Percentiles rank a stretch among this genome's conserved stretches.
phyloP scores from a whole-genome alignment of 139 green algal species.

The Mychonastes homosphaera region DNA sequence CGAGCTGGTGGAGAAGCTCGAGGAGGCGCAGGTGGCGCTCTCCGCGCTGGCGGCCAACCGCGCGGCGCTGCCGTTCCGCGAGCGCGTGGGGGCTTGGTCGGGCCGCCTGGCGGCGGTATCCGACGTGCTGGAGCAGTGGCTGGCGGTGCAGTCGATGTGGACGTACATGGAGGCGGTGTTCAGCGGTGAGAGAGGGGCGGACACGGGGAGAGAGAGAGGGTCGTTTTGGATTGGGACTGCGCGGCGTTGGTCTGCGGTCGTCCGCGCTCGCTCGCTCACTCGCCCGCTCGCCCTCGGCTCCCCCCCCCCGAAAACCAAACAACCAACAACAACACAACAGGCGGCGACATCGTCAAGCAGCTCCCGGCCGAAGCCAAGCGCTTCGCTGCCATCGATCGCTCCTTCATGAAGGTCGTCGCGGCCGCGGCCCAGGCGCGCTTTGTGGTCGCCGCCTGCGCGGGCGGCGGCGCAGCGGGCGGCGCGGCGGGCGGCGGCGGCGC shows the following conservation, averaged over 20 bases:
- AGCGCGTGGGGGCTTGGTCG: conserved; percentile 68
- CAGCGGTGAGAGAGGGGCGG: too few species aligned
- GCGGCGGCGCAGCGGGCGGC: too few species aligned
- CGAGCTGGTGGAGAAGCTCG: conserved; percentile 89
- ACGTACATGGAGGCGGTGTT: conserved; percentile 97
- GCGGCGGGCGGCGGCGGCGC: too few species aligned
- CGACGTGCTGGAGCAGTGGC: conserved; percentile 91
- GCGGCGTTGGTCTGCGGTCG: too few species aligned
- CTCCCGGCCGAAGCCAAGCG: conserved; percentile 88
- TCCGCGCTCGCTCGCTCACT: too few species aligned
- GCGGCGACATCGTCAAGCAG: conserved; percentile 94
- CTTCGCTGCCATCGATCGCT: conserved; percentile 94
- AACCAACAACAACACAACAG: too few species aligned
- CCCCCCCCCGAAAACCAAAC: too few species aligned
- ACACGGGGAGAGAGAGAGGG: too few species aligned
- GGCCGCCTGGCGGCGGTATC: conserved; percentile 76
- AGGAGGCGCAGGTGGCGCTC: conserved; percentile 91
- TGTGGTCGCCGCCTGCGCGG: conserved; percentile 68
- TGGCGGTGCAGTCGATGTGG: conserved; percentile 74
- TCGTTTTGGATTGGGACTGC: too few species aligned
- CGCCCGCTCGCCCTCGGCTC: too few species aligned
- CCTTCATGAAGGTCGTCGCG: conserved; percentile 85
- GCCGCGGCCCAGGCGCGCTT: conserved; percentile 68
- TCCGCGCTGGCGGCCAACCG: conserved; percentile 82
- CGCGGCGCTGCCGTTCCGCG: conserved; percentile 52